Base-by-base conservation (phyloP, 257 asterid genomes). In the Nemophila menziesii region DNA sequence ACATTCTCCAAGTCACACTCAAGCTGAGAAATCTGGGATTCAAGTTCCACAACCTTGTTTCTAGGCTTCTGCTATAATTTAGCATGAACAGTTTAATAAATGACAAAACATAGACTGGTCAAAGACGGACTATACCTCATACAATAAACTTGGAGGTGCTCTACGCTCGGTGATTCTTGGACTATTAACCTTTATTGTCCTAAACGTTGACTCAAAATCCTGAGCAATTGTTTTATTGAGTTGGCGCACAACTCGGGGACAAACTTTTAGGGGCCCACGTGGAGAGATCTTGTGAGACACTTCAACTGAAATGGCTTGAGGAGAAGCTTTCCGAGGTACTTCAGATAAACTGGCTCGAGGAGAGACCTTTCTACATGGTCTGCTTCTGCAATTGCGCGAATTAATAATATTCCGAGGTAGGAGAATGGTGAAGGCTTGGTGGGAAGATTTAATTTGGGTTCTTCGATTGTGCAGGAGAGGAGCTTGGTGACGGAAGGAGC, bases 221-320 rank as follows among this genome's bases (percentile, higher is more conserved):
- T 67, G 71, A 0, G 82, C 57, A 1, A 70, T n/a, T n/a, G n/a
- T 63, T 78, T 73, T 80, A 48, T n/a, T n/a, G n/a, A 87, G 82
- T 65, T 76, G 83, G 13, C 86, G 92, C n/a, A 62, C 82, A 43
- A 76, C 82, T 22, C 81, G 70, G 1, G 86, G n/a, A n/a, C n/a
- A n/a, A n/a, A n/a, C n/a, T n/a, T n/a, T n/a, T n/a, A n/a, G 61
- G 1, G 68, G 41, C 39, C 37, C 68, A 14, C 62, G 67, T 13
- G 71, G 75, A 41, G 75, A 68, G 20, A 43, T 24, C 41, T 51
- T 68, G 19, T 51, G 55, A 44, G 68, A 27, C 11, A 21, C 62
- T 18, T 59, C 65, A 22, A 57, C 60, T 27, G 71, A 56, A 48
- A 22, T 38, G 21, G 57, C 48, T 19, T 67, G 52, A 36, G 71